Evolutionary conservation across 805 yeast genomes (phyloP).

Genomic region (Cyberlindnera nakhonratchasimensis): DNA sequence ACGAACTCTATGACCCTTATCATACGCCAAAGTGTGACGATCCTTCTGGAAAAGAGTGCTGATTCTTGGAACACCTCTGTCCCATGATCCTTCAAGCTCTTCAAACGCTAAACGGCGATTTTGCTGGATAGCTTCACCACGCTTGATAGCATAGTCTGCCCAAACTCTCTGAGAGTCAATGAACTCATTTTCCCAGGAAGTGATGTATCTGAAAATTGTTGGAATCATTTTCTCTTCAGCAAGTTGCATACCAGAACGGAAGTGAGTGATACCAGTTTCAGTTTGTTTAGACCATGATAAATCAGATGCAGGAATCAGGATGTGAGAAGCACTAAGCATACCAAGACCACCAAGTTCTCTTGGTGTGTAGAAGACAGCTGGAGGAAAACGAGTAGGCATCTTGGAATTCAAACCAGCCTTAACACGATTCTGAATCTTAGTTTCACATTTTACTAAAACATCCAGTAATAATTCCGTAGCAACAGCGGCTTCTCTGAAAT

Average conservation of each 20-base stretch:
- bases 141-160: slow-evolving; percentile 92
- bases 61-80: slow-evolving; percentile 93
- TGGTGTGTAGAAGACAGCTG: slow-evolving; percentile 97
- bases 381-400: slow-evolving; percentile 98
- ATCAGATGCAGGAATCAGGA: slow-evolving; percentile 91
- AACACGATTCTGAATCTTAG: slow-evolving; percentile 89
- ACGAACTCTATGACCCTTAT: slow-evolving; percentile 87
- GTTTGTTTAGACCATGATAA: slow-evolving; percentile 89
- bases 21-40: slow-evolving; percentile 90
- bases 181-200: slow-evolving; percentile 97
- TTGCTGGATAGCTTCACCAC: slow-evolving; percentile 82
- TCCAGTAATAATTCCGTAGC: slow-evolving; percentile 78
- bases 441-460: slow-evolving; percentile 83
- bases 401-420: slow-evolving; percentile 94
- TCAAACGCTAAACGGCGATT: slow-evolving; percentile 86
- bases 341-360: slow-evolving; percentile 97
- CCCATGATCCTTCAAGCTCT: slow-evolving; percentile 94
- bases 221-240: slow-evolving; percentile 82
- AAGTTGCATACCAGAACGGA: slow-evolving; percentile 88
- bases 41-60: slow-evolving; percentile 94
- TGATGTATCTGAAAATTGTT: slow-evolving; percentile 85
- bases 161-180: slow-evolving; percentile 93
- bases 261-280: slow-evolving; percentile 91
- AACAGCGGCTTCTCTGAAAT: slow-evolving; percentile 89
- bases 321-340: slow-evolving; percentile 96